These are phyloP conservation scores for Phialophora tarda DNA, from an alignment of 2,329 filamentous ascomycete species.

Conservation along the genomic window DNA sequence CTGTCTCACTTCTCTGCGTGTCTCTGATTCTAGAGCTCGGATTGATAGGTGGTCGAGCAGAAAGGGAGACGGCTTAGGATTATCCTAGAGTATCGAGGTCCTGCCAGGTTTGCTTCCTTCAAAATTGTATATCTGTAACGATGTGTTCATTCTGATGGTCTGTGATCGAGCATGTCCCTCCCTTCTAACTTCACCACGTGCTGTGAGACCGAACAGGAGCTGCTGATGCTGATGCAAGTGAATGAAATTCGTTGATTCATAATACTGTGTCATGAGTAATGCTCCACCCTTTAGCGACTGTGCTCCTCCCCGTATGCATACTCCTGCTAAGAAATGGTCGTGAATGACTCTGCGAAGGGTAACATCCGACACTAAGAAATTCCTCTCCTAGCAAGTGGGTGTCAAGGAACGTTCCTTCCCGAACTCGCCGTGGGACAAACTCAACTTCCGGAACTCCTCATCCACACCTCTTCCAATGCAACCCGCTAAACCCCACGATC, in stretches of 20 bases:
- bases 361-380: not conserved
- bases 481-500: slow-evolving; percentile 27
- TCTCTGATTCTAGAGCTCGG: no score
- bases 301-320: not conserved
- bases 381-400: no score
- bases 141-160: not conserved
- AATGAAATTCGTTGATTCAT: not conserved
- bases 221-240: not conserved
- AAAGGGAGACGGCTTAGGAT: not conserved
- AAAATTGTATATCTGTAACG: not conserved
- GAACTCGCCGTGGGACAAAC: no score
- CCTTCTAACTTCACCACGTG: not conserved
- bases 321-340: not conserved
- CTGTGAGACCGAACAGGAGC: not conserved
- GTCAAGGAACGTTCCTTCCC: not conserved
- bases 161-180: not conserved
- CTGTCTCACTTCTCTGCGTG: no score
- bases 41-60: no score
- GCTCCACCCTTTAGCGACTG: no score
- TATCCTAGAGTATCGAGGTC: no score
- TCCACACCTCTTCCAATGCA: slow-evolving; percentile 24
- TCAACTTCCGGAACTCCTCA: not conserved
- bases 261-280: no score
- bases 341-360: not conserved
- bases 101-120: no score